A percentile compares a stretch with the other conserved stretches of the same genome.
Conservation (phyloP, 257 asterid genomes). For the Solanum pimpinellifolium region DNA sequence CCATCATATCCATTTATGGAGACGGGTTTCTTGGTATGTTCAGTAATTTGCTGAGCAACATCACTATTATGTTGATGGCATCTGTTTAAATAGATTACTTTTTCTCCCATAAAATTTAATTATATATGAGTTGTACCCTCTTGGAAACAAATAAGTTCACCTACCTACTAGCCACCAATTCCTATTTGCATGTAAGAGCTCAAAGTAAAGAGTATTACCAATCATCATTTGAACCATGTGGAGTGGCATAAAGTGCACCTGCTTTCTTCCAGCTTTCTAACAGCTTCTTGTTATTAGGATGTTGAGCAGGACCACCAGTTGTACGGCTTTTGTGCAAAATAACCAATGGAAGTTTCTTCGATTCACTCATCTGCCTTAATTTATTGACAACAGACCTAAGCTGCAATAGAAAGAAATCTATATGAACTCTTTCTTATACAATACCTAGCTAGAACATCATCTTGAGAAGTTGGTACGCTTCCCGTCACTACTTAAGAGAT, state of each 20-base stretch:
- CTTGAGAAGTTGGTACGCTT: not conserved
- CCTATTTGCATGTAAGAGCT: not conserved
- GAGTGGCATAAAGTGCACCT: constrained; percentile 67
- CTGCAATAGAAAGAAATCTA: constrained; percentile 23
- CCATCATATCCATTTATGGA: not conserved
- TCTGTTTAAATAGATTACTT: not conserved
- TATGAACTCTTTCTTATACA: not conserved
- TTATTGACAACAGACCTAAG: constrained; percentile 49
- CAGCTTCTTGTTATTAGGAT: constrained; percentile 61
- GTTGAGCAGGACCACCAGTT: constrained; percentile 65
- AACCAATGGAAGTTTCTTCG: constrained; percentile 78
- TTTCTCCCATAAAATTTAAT: not conserved
- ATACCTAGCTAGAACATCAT: not conserved
- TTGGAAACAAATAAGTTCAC: not conserved
- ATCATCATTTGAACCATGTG: constrained; percentile 89
- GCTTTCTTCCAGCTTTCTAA: constrained; percentile 68
- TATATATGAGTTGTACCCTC: not conserved
- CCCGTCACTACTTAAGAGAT: not conserved
- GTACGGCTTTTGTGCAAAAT: constrained; percentile 72
- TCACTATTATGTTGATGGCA: not conserved
- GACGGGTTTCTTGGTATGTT: not conserved
- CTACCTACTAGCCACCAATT: not conserved
- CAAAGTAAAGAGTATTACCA: constrained; percentile 36
- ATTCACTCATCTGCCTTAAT: constrained; percentile 43
- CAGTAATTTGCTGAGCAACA: not conserved